phyloP scores from a whole-genome alignment of 129 eudicot species.

The Artemisia argyi region DNA sequence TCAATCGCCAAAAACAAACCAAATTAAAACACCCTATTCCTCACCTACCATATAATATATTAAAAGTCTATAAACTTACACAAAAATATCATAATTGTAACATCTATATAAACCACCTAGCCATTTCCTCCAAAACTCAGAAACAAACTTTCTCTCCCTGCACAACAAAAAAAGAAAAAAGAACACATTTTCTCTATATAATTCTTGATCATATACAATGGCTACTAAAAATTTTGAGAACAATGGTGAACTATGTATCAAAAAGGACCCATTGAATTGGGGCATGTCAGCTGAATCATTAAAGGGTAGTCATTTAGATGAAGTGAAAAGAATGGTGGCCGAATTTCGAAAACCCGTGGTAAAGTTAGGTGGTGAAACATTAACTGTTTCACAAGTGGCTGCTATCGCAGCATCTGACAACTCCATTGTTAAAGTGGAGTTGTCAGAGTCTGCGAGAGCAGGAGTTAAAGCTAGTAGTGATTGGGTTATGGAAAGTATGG shows the following conservation, averaged over 20 bases:
- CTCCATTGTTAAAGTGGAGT: conserved; percentile 31
- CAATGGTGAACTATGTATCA: conserved; percentile 19
- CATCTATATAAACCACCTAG: conserved; percentile 34
- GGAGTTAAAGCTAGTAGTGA: conserved; percentile 48
- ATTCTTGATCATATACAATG: conserved; percentile 8
- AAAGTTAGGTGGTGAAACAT: conserved; percentile 39
- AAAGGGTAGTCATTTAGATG: conserved; percentile 48
- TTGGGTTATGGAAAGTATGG: conserved; percentile 48
- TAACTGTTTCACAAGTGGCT: conserved; percentile 45
- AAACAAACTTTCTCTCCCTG: conserved; percentile 14
- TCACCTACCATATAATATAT: conserved; percentile 30
- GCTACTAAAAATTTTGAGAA: not conserved
- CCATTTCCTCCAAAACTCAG: conserved; percentile 15
- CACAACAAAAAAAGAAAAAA: not conserved
- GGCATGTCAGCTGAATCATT: conserved; percentile 37
- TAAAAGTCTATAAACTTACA: not conserved
- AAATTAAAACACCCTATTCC: conserved; percentile 27
- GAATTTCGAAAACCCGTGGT: conserved; percentile 38
- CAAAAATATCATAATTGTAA: not conserved
- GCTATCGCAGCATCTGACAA: conserved; percentile 36
- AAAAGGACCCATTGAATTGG: conserved; percentile 48
- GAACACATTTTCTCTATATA: conserved; percentile 3
- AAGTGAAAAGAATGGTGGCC: conserved; percentile 44
- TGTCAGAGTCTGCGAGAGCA: conserved; percentile 39
- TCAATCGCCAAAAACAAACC: not conserved